Percentiles rank a stretch among this genome's conserved stretches.
phyloP scores from a whole-genome alignment of 768 basidiomycete genomes.

The Russula emetica region DNA sequence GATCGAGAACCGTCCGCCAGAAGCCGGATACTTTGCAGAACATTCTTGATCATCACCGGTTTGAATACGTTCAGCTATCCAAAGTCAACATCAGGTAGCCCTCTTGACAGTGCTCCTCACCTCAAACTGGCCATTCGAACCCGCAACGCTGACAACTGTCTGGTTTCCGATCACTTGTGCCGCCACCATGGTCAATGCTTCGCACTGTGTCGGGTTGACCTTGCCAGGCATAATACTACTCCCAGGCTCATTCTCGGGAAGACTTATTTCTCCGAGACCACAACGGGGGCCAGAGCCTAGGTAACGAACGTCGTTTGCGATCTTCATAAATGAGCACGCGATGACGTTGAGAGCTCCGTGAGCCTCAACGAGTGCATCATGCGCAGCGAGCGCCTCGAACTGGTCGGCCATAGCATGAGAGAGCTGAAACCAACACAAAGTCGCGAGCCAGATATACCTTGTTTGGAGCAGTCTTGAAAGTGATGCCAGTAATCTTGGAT shows the following conservation, averaged over 20 bases:
- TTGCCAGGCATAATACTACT: conserved; percentile 99
- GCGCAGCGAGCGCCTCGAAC: conserved; percentile 98
- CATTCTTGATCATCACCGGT: conserved; percentile 97
- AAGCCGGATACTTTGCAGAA: conserved; percentile 91
- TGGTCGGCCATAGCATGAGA: conserved; percentile 32
- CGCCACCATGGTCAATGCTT: conserved; percentile 97
- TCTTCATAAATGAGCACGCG: conserved; percentile 98
- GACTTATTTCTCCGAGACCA: conserved; percentile 87
- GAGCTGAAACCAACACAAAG: not conserved
- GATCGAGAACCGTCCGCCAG: conserved; percentile 91
- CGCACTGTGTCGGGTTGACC: conserved; percentile 99
- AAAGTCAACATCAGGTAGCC: not conserved
- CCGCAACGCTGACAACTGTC: conserved; percentile 85
- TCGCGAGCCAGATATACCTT: conserved; percentile 53
- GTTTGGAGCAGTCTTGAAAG: conserved; percentile 96
- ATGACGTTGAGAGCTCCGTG: conserved; percentile 95
- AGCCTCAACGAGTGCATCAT: conserved; percentile 96
- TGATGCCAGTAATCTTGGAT: conserved; percentile 81
- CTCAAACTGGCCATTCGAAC: conserved; percentile 96
- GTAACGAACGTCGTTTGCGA: conserved; percentile 98
- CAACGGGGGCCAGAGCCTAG: conserved; percentile 97
- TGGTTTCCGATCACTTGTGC: conserved; percentile 99
- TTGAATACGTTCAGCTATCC: conserved; percentile 95
- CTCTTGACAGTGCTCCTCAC: conserved; percentile 39
- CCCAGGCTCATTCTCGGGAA: conserved; percentile 98